phyloP scores from a whole-genome alignment of 305 asterid genomes.

The Striga hermonthica region DNA sequence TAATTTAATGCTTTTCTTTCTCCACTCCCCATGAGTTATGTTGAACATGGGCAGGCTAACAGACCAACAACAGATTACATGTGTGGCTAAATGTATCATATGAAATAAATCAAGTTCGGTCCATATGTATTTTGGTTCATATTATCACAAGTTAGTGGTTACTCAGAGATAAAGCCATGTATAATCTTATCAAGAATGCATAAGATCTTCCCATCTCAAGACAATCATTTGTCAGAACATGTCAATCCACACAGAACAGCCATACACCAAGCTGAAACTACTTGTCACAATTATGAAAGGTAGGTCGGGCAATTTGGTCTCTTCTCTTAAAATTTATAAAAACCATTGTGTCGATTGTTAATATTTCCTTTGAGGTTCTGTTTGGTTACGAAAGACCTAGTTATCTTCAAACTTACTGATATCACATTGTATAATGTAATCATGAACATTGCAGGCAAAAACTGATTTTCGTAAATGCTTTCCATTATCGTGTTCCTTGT shows the following conservation, averaged over 20 bases:
- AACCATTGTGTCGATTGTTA: too few relatives aligned
- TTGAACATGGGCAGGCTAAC: too few relatives aligned
- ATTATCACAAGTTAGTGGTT: not conserved
- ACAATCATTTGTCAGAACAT: conserved; percentile 1
- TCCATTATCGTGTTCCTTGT: not conserved
- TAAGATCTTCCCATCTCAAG: conserved; percentile 2
- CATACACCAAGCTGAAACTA: conserved; percentile 1
- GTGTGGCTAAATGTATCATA: too few relatives aligned
- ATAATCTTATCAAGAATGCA: too few relatives aligned
- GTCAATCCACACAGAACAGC: conserved; percentile 5
- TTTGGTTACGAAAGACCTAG: not conserved
- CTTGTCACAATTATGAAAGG: conserved; percentile 4
- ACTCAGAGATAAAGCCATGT: too few relatives aligned
- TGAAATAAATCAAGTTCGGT: not conserved
- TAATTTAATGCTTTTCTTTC: not conserved
- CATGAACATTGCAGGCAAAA: not conserved
- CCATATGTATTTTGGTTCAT: not conserved
- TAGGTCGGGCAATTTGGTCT: not conserved
- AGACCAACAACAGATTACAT: too few relatives aligned
- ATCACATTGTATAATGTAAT: not conserved
- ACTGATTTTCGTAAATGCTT: not conserved
- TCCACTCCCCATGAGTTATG: not conserved
- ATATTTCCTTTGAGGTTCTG: not conserved
- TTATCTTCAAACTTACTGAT: not conserved
- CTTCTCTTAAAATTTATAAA: too few relatives aligned